Conservation (phyloP, 225 moss, liverwort and hornwort genomes). For the Sphagnum tenellum region DNA sequence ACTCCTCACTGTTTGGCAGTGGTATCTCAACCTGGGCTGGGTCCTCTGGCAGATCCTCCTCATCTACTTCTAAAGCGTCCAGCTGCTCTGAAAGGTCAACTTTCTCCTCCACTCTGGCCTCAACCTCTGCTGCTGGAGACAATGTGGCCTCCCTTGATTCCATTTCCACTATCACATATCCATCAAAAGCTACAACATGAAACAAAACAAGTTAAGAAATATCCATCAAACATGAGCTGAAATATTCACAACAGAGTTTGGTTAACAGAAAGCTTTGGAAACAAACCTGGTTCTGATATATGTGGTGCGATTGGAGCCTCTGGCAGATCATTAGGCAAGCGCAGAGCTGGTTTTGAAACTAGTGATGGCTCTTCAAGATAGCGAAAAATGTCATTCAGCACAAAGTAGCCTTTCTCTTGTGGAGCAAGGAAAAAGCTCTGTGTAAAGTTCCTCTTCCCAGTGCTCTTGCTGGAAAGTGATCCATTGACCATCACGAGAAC, state of each 20-base stretch:
- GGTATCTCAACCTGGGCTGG: slow-evolving; percentile 20
- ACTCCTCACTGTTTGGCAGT: slow-evolving; percentile 30
- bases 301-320: slow-evolving; percentile 34
- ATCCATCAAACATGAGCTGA: background rate
- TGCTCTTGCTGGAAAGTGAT: slow-evolving; percentile 36
- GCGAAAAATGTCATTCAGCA: slow-evolving; percentile 77
- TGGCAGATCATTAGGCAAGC: slow-evolving; percentile 21
- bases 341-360: slow-evolving; percentile 4
- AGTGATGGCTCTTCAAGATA: slow-evolving; percentile 54
- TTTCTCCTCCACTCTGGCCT: slow-evolving; percentile 40
- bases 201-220: background rate
- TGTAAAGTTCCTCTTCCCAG: slow-evolving; percentile 60
- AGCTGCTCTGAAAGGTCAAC: slow-evolving; percentile 37
- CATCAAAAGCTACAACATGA: background rate
- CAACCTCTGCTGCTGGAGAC: slow-evolving; percentile 23
- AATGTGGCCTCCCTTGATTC: slow-evolving; percentile 47
- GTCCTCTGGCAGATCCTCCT: slow-evolving; percentile 33
- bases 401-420: slow-evolving; percentile 89
- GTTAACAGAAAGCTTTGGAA: too few relatives aligned
- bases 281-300: slow-evolving; percentile 41
- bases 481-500: slow-evolving; percentile 87
- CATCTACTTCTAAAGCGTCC: slow-evolving; percentile 22
- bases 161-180: slow-evolving; percentile 11
- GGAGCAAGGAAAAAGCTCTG: slow-evolving; percentile 97
- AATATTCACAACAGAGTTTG: background rate